A percentile compares a stretch with the other conserved stretches of the same genome.
These are phyloP conservation scores for Aspergillus vadensis DNA, from an alignment of 2,329 filamentous ascomycete species.

Conservation along the genomic window DNA sequence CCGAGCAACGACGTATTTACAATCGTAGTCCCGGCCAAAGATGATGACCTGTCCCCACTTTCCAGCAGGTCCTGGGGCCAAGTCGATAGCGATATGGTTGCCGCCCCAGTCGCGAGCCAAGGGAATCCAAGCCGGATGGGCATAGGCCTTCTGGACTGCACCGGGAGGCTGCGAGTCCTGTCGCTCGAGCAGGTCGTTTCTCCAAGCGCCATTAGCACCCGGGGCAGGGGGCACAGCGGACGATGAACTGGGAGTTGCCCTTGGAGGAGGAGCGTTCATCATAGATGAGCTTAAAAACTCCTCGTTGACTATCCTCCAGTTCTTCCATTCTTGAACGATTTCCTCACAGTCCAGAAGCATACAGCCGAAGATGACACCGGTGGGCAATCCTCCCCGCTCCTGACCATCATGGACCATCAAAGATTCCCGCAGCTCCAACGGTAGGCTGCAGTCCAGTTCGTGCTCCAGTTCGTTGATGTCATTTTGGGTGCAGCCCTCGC, in stretches of 20 bases:
- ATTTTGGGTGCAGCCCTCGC: constrained; percentile 88
- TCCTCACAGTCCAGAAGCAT: constrained; percentile 99
- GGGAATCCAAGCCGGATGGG: constrained; percentile 93
- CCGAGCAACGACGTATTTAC: constrained; percentile 92
- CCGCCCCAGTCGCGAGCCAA: constrained; percentile 97
- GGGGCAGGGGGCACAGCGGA: constrained; percentile 58
- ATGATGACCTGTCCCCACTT: constrained; percentile 97
- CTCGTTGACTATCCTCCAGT: constrained; percentile 91
- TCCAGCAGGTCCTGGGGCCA: constrained; percentile 85
- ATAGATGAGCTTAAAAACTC: constrained; percentile 70
- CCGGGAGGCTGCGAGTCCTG: constrained; percentile 88
- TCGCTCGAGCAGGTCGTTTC: constrained; percentile 77
- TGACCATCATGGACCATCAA: constrained; percentile 93
- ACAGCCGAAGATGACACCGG: constrained; percentile 86
- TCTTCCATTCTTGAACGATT: constrained; percentile 95
- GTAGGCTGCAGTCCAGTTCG: constrained; percentile 89
- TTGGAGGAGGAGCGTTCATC: constrained; percentile 67
- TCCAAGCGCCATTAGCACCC: constrained; percentile 69
- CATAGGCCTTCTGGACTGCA: constrained; percentile 87
- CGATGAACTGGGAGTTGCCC: constrained; percentile 65
- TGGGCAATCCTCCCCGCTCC: constrained; percentile 86
- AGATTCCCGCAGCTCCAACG: constrained; percentile 90
- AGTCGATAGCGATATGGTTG: constrained; percentile 92
- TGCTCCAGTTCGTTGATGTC: constrained; percentile 97
- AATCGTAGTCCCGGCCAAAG: constrained; percentile 96